Conservation (phyloP, 1,139 yeast genomes). For the Kurtzmaniella quercitrusa region DNA sequence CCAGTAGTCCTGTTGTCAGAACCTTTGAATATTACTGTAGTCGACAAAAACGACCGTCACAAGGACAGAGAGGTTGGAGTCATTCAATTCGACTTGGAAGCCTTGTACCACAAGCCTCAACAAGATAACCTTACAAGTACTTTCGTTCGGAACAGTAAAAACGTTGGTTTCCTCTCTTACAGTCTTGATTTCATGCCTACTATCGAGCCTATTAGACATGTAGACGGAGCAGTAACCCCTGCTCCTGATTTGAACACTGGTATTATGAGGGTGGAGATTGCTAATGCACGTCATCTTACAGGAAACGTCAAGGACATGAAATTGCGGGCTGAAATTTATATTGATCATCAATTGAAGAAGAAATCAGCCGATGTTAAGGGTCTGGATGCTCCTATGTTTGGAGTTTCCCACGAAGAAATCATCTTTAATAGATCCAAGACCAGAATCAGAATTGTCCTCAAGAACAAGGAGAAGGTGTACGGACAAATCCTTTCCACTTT, state of each 20-base stretch:
- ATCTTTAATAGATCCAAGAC: slow-evolving; percentile 70
- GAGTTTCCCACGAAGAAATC: slow-evolving; percentile 62
- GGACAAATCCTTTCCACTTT: slow-evolving; percentile 64
- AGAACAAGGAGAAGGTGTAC: slow-evolving; percentile 52
- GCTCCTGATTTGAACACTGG: slow-evolving; percentile 95
- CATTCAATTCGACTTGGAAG: slow-evolving; percentile 70
- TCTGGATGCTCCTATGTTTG: slow-evolving; percentile 67
- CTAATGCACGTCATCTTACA: slow-evolving; percentile 50
- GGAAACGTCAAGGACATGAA: slow-evolving; percentile 46
- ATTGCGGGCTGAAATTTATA: slow-evolving; percentile 66
- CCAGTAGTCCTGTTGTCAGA: slow-evolving; percentile 76
- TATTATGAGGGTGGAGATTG: slow-evolving; percentile 57
- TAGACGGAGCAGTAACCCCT: slow-evolving; percentile 82
- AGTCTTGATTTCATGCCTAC: slow-evolving; percentile 78
- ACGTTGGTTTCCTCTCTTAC: slow-evolving; percentile 69
- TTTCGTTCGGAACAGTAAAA: slow-evolving; percentile 73
- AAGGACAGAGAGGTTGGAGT: slow-evolving; percentile 81
- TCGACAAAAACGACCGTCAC: slow-evolving; percentile 73
- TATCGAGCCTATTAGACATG: slow-evolving; percentile 66
- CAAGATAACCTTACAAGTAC: slow-evolving; percentile 51
- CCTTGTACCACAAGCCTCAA: slow-evolving; percentile 51
- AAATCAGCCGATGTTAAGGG: slow-evolving; percentile 59
- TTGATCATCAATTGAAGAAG: slow-evolving; percentile 56
- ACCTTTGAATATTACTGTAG: slow-evolving; percentile 64
- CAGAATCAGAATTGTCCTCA: slow-evolving; percentile 60